Evolutionary conservation across 306 rosid genomes (phyloP).

Genomic region (Acacia melanoxylon): DNA sequence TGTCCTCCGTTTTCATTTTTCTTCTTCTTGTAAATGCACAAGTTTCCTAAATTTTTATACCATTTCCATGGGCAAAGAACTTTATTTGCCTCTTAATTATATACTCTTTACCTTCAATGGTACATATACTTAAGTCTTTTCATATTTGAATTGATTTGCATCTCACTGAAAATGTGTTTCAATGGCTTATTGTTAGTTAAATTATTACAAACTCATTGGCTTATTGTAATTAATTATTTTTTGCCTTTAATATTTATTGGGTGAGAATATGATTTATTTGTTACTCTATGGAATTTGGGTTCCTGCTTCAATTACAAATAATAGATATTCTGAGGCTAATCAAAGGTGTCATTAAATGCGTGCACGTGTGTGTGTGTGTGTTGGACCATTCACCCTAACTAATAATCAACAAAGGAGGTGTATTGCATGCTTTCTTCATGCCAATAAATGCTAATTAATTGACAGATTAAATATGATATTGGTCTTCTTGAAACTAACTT

Average conservation of each 20-base stretch:
- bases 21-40: not conserved
- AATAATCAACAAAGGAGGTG: not conserved
- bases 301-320: not conserved
- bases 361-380: not conserved
- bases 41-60: not conserved
- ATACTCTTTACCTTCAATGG: constrained; percentile 19
- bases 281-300: constrained; percentile 22
- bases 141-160: constrained; percentile 9
- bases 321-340: constrained; percentile 5
- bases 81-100: constrained; percentile 3
- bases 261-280: constrained; percentile 3
- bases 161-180: not conserved
- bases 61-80: not conserved
- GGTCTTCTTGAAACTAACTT: constrained; percentile 56
- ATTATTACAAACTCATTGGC: not conserved
- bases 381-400: constrained; percentile 16
- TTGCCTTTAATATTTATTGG: constrained; percentile 1
- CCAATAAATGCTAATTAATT: constrained; percentile 30
- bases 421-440: constrained; percentile 14
- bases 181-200: not conserved
- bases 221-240: constrained; percentile 2
- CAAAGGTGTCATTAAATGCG: not conserved
- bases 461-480: constrained; percentile 38
- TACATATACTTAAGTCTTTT: not conserved
- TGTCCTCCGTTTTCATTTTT: not conserved